phyloP scores from a whole-genome alignment of 2,329 filamentous ascomycete genomes.

The Paracoccidioides brasiliensis region DNA sequence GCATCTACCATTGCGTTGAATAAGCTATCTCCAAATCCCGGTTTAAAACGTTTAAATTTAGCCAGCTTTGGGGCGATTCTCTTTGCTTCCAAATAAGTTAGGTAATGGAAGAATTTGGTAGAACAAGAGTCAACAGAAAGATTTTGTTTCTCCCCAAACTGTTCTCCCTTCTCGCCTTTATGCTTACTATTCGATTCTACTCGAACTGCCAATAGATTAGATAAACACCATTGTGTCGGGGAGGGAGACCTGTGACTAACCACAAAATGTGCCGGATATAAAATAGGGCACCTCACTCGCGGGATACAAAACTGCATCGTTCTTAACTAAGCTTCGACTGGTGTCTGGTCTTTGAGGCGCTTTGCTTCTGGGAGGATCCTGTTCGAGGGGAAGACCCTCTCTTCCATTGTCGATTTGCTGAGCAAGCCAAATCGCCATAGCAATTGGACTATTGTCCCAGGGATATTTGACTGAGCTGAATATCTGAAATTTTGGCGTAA shows the following conservation, averaged over 20 bases:
- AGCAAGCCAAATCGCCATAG: constrained; percentile 2
- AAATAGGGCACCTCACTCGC: not conserved
- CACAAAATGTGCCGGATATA: not conserved
- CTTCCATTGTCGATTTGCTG: not conserved
- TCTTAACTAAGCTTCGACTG: not conserved
- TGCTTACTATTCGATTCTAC: not conserved
- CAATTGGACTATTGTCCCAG: constrained; percentile 3
- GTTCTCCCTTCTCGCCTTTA: not conserved
- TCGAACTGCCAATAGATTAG: not conserved
- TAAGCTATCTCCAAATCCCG: constrained; percentile 5
- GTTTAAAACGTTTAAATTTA: constrained; percentile 1
- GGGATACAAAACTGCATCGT: not conserved
- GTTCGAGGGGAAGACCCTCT: not conserved
- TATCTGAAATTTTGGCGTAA: not conserved
- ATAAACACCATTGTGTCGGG: not conserved
- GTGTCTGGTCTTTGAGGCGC: not conserved
- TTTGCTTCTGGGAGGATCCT: not conserved
- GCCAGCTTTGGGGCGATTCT: constrained; percentile 4
- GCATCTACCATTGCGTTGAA: constrained; percentile 1
- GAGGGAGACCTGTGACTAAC: not conserved
- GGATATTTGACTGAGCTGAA: not conserved
- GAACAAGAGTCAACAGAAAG: not conserved
- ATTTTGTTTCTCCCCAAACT: not conserved
- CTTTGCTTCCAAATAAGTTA: not conserved
- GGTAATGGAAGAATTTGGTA: not conserved